Base-by-base conservation (phyloP, 805 yeast genomes). In the Pichia deserticola region DNA sequence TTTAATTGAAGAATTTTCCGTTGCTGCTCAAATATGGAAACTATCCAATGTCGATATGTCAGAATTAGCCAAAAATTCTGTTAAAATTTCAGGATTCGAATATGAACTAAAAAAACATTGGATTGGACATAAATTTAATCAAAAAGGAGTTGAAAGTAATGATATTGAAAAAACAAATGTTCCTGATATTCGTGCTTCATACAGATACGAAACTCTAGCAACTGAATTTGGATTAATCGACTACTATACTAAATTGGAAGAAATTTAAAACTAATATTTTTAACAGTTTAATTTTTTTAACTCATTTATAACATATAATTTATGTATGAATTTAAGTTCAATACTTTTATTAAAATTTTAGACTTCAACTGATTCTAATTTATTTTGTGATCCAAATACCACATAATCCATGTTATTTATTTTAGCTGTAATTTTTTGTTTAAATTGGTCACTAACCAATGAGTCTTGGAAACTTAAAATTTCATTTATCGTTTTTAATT, bases 21-120 rank as follows among this genome's bases (percentile, higher is more conserved):
- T 93, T 33, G 99, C 99, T 7, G 98, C 97, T 0, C 98, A 93
- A 68, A 93, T 93, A 57, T 93, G 90, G 74, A 89, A 93, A 64
- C 75, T 93, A 40, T 88, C 96, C 0, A 82, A 89, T 54, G 98
- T 92, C 34, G 99, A 93, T 67, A 89, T 93, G 95, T 90, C 98
- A 64, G 99, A 93, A 65, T 73, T 93, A 58, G 99, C 99, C 0
- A 77, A 82, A 55, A 90, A 92, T 67, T 90, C 98, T 0, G 98
- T 93, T 4, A 66, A 76, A 52, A 97, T 92, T 74, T 84, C 95
- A 61, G 99, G 99, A 0, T 93, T 90, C 79, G 99, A 93, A 67
- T 77, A 82, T 53, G 75, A 75, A 45, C 76, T 93, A 60, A 93
- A 93, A 68, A 78, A 76, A 59, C 98, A 92, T 64, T 93, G 99